phyloP scores from a whole-genome alignment of 495 filamentous ascomycete genomes.

The Aspergillus indologenus region DNA sequence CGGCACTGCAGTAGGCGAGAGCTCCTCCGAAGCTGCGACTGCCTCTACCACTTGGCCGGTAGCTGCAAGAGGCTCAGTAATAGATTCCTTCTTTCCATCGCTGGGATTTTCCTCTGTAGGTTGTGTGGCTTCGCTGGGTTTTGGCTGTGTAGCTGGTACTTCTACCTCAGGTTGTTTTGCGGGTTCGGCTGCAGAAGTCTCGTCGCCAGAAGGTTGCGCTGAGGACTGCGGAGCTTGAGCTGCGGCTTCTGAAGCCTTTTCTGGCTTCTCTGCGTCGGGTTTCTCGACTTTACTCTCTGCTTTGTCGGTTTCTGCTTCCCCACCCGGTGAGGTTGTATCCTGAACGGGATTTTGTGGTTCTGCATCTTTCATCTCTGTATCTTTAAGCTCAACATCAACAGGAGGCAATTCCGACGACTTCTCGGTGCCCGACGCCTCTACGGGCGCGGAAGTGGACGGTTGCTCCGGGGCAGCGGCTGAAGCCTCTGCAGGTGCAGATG shows the following conservation, averaged over 20 bases:
- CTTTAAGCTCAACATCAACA: no score
- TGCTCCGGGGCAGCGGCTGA: conserved; percentile 8
- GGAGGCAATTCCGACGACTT: background rate
- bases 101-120: conserved; percentile 3
- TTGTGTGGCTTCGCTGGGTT: background rate
- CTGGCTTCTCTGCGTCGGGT: conserved; percentile 1
- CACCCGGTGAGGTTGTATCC: conserved; percentile 1
- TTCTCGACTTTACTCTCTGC: conserved; percentile 2
- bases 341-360: background rate
- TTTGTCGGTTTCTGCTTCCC: background rate
- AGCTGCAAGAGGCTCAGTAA: conserved; percentile 2
- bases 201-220: background rate
- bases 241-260: conserved; percentile 5
- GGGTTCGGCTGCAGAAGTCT: background rate
- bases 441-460: conserved; percentile 19
- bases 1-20: conserved; percentile 7
- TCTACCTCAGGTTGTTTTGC: conserved; percentile 4
- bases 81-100: conserved; percentile 8
- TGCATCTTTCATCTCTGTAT: conserved; percentile 5
- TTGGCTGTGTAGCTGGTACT: conserved; percentile 1
- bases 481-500: conserved; percentile 2
- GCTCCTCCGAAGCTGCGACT: background rate
- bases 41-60: background rate
- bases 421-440: conserved; percentile 43
- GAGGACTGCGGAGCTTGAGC: background rate